Evolutionary conservation across 306 rosid species (phyloP).

Genomic region (Cyamopsis tetragonoloba): DNA sequence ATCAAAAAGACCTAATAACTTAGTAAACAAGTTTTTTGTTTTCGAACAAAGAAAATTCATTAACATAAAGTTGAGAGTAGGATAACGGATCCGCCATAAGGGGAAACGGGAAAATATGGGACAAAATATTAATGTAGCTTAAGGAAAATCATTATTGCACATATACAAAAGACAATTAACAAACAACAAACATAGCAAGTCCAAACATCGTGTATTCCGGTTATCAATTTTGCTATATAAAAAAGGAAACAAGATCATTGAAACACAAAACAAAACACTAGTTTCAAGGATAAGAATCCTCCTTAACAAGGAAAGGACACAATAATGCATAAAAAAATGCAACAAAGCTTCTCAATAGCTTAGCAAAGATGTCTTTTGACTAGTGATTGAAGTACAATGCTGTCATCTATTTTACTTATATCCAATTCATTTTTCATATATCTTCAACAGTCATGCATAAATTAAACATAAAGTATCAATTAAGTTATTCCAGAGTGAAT

Average conservation of each 20-base stretch:
- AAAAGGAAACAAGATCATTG: not conserved
- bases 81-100: not conserved
- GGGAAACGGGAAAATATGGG: not conserved
- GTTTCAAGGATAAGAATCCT: not conserved
- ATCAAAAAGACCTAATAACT: not conserved
- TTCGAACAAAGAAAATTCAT: not conserved
- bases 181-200: too few relatives aligned
- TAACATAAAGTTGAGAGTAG: not conserved
- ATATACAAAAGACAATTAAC: conserved; percentile 5
- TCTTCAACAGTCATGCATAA: not conserved
- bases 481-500: not conserved
- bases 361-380: not conserved
- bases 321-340: not conserved
- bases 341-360: not conserved
- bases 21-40: not conserved
- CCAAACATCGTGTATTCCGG: not conserved
- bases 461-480: conserved; percentile 4
- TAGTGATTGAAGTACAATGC: not conserved
- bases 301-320: not conserved
- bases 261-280: conserved; percentile 2
- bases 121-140: not conserved
- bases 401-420: not conserved
- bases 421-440: not conserved
- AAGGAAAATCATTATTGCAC: not conserved
- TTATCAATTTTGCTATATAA: not conserved